Evolutionary conservation across 768 basidiomycete species (phyloP), one percentile per base, ranked within the genome.

Genomic region (Phanerodontia chrysosporium): DNA sequence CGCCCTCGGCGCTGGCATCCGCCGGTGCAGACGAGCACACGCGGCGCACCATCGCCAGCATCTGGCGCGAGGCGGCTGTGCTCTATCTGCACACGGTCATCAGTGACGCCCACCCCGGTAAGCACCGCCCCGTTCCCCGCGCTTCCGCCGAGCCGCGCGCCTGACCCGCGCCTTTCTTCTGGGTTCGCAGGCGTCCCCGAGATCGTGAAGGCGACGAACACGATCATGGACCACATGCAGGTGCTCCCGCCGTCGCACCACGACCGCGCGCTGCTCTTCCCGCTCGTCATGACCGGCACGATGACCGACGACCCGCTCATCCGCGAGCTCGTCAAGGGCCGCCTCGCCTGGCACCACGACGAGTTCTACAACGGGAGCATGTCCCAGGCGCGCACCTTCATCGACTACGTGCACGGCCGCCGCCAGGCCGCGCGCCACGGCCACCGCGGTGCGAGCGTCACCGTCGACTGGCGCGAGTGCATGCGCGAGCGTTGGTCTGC

Each of bases 81-180:
- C 72, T 90, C 57, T 89, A 88, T 68, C 75, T 92, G 64, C 81
- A 91, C 65, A 87, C 86, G 7, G 77, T 90, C 18, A 70, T 90
- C 57, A 90, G 81, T 65, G 87, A 84, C 55, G 73, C 84, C 7
- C 79, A 82, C 66, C 89, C 89, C 67, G 85, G 89, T 90, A 73
- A 66, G 80, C 39, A 42, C 69, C 57, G 64, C 61, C 59, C 45
- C 54, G 39, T 44, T 22, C 24, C 8, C 49, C 55, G 16, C 49
- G n/a, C 25, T 10, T 5, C 42, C 16, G 4, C 14, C 29, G 21
- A 39, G 45, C 16, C 30, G 45, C 51, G 56, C 65, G 32, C 67
- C n/a, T 49, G 18, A 21, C 30, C n/a, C 55, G 60, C 48, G 49
- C 18, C 18, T 8, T 35, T 14, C 10, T 18, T 30, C 51, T 44